Percentiles rank a stretch among this genome's conserved stretches.
Conservation (phyloP, 805 yeast species). For the Pichia eremophila region DNA sequence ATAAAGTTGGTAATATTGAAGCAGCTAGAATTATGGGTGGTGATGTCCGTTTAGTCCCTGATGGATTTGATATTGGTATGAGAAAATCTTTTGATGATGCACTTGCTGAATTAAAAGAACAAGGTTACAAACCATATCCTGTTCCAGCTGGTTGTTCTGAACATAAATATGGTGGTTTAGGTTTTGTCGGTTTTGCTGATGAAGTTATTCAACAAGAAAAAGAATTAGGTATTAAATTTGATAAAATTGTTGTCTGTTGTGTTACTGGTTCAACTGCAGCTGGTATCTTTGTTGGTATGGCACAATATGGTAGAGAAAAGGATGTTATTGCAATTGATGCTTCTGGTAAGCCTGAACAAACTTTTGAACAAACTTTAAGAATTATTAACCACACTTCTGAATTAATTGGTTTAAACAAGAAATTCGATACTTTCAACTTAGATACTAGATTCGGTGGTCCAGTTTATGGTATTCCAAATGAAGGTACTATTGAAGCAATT, state of each 20-base stretch:
- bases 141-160: slow-evolving; percentile 32
- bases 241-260: slow-evolving; percentile 28
- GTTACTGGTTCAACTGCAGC: slow-evolving; percentile 29
- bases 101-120: slow-evolving; percentile 17
- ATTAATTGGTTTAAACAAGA: slow-evolving; percentile 22
- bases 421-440: slow-evolving; percentile 21
- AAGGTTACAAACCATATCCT: slow-evolving; percentile 28
- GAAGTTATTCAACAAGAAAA: slow-evolving; percentile 28
- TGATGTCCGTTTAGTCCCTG: slow-evolving; percentile 27
- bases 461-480: slow-evolving; percentile 27
- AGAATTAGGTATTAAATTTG: slow-evolving; percentile 25
- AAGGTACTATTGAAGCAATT: slow-evolving; percentile 29
- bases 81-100: slow-evolving; percentile 28
- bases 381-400: slow-evolving; percentile 26
- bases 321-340: slow-evolving; percentile 30
- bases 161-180: slow-evolving; percentile 28
- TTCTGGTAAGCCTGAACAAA: slow-evolving; percentile 27
- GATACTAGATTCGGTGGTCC: slow-evolving; percentile 28
- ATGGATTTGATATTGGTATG: slow-evolving; percentile 28
- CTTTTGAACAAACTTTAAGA: slow-evolving; percentile 27
- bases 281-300: slow-evolving; percentile 28
- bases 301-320: slow-evolving; percentile 25
- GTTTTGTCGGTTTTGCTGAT: slow-evolving; percentile 29
- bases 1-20: slow-evolving; percentile 29
- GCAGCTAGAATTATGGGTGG: slow-evolving; percentile 30